Percentiles rank a stretch among this genome's conserved stretches.
These are phyloP conservation scores for Brasenia schreberi DNA, from an alignment of 164 flowering plant species.

Conservation along the genomic window DNA sequence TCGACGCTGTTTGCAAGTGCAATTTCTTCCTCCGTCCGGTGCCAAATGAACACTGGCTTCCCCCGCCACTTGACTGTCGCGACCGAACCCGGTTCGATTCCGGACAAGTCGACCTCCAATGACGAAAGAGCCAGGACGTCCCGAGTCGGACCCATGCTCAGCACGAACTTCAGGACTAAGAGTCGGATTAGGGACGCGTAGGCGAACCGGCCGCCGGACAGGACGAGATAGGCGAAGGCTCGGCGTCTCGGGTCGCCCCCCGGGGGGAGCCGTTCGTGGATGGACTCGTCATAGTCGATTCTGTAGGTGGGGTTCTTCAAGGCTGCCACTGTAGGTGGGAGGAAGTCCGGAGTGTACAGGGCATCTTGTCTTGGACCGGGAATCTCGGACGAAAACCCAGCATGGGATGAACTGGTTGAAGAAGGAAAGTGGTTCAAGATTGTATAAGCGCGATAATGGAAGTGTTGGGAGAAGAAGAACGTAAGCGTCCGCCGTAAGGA, in stretches of 20 bases:
- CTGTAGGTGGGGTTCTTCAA: slow-evolving; percentile 12
- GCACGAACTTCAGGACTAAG: slow-evolving; percentile 10
- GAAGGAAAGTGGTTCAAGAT: too few species aligned
- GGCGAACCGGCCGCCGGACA: slow-evolving; percentile 7
- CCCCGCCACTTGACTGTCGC: slow-evolving; percentile 14
- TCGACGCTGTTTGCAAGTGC: slow-evolving; percentile 9
- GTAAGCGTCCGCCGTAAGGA: too few species aligned
- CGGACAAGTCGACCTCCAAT: slow-evolving; percentile 12
- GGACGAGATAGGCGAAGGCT: slow-evolving; percentile 14
- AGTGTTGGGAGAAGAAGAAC: too few species aligned
- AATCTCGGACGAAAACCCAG: too few species aligned
- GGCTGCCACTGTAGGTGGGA: not conserved
- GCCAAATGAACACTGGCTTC: slow-evolving; percentile 7
- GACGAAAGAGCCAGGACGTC: slow-evolving; percentile 14
- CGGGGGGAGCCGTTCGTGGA: slow-evolving; percentile 12
- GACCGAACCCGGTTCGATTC: slow-evolving; percentile 8
- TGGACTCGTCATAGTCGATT: slow-evolving; percentile 7
- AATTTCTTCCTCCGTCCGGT: slow-evolving; percentile 9
- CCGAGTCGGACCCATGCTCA: slow-evolving; percentile 14
- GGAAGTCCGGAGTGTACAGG: not conserved
- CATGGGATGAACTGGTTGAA: too few species aligned
- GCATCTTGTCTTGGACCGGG: too few species aligned
- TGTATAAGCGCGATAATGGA: too few species aligned
- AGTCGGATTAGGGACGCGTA: slow-evolving; percentile 13
- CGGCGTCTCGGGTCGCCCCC: slow-evolving; percentile 13